Evolutionary conservation across 257 asterid species (phyloP).

Genomic region (Penstemon barbatus): DNA sequence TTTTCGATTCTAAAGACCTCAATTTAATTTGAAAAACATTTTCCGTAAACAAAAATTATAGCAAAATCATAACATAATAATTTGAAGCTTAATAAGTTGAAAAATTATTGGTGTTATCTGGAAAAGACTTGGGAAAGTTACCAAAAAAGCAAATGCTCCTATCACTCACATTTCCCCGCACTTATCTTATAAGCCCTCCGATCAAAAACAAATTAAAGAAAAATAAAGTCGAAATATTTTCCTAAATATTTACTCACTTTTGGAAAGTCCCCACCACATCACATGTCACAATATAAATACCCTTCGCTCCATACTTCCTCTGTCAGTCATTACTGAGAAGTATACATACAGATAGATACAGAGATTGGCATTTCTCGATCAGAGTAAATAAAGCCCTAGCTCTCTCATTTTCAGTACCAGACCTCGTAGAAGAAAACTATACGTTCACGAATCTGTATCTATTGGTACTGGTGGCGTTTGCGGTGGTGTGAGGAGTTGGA

Average conservation of each 20-base stretch:
- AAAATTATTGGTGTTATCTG: slow-evolving; percentile 29
- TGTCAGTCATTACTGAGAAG: slow-evolving; percentile 21
- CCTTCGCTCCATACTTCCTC: slow-evolving; percentile 20
- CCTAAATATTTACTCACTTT: slow-evolving; percentile 17
- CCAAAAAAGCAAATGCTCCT: slow-evolving; percentile 38
- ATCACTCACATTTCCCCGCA: slow-evolving; percentile 24
- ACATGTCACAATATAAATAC: slow-evolving; percentile 28
- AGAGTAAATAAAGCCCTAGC: slow-evolving; percentile 30
- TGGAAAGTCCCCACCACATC: slow-evolving; percentile 30
- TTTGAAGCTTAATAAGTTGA: no score
- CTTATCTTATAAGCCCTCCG: slow-evolving; percentile 34
- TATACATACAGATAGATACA: slow-evolving; percentile 33
- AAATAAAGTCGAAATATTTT: slow-evolving; percentile 22
- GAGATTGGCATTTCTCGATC: slow-evolving; percentile 32
- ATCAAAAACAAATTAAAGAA: background rate
- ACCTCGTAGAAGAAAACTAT: background rate
- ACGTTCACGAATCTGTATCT: slow-evolving; percentile 1
- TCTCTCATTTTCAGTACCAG: slow-evolving; percentile 5
- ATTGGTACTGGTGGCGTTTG: slow-evolving; percentile 18
- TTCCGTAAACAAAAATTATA: no score
- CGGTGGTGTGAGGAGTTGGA: slow-evolving; percentile 36
- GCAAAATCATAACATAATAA: no score
- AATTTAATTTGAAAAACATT: no score
- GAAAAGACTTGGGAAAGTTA: slow-evolving; percentile 21
- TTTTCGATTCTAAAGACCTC: no score